Base-by-base conservation (phyloP, 768 basidiomycete genomes). In the Trametes punicea region DNA sequence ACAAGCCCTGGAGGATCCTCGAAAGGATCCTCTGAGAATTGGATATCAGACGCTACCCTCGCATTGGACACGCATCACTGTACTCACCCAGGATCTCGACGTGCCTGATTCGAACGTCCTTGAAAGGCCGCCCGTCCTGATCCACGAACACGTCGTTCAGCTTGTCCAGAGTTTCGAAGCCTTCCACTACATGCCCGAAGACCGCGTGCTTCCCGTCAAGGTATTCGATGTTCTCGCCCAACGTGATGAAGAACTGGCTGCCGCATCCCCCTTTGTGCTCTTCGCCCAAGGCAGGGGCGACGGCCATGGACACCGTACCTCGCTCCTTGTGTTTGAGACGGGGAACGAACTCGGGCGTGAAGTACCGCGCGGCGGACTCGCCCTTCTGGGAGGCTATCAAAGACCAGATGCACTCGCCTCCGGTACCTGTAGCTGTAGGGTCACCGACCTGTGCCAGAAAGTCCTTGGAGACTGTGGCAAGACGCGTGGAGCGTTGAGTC, bases 371-470 rank as follows among this genome's bases (percentile, higher is more conserved):
- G 6, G 77, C 68, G 10, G 71, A 58, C 26, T 69, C 60, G 41
- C 72, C 66, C 36, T 55, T 62, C 62, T 77, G 72, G 6, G 85
- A 80, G 49, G 81, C 75, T 45, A 91, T 77, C 63, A 83, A 78
- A 5, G 93, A 93, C 81, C 86, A 89, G 64, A 96, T 78, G 3
- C 86, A 93, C 74, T 93, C 88, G 42, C 97, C 97, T 27, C 97
- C 95, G 27, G 85, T 93, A 18, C 97, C 96, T 1, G 91, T 90
- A 6, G 95, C 96, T 16, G 91, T 88, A 6, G 96, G 97, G 65
- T 99, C 97, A n/a, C 97, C 97, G 1, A 83, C 80, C 71, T 98
- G 97, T 10, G 95, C 95, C 48, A 99, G 81, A 63, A 99, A 99
- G 68, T 98, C 93, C 72, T 96, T 97, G 34, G 94, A 94, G 8